These are phyloP conservation scores for Geosmithia morbida DNA, from an alignment of 2,329 filamentous ascomycete species.

Conservation along the genomic window DNA sequence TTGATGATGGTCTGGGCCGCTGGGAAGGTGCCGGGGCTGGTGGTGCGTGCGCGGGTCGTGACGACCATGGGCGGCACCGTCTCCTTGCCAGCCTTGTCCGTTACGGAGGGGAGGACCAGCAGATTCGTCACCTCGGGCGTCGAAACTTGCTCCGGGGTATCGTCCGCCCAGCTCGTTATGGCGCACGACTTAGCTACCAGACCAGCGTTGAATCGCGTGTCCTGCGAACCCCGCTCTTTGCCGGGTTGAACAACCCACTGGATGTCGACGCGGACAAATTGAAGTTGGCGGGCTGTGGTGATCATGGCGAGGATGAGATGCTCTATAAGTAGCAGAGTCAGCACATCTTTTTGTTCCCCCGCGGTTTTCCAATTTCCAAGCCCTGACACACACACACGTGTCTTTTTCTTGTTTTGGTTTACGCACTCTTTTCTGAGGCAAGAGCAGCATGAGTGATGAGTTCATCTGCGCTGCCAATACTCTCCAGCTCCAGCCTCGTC, in stretches of 20 bases:
- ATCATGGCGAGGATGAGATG: slow-evolving; percentile 51
- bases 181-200: slow-evolving; percentile 42
- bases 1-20: slow-evolving; percentile 62
- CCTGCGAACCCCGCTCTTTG: slow-evolving; percentile 32
- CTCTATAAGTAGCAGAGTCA: slow-evolving; percentile 13
- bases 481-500: slow-evolving; percentile 58
- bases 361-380: background rate
- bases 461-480: slow-evolving; percentile 56
- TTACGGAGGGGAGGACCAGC: slow-evolving; percentile 53
- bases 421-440: slow-evolving; percentile 57
- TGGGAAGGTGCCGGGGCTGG: slow-evolving; percentile 34
- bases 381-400: no score
- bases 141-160: slow-evolving; percentile 29
- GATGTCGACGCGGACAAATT: slow-evolving; percentile 58
- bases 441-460: slow-evolving; percentile 69
- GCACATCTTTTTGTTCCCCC: background rate
- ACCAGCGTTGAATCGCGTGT: slow-evolving; percentile 32
- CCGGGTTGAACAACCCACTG: slow-evolving; percentile 53
- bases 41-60: slow-evolving; percentile 52
- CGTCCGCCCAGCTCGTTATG: slow-evolving; percentile 41
- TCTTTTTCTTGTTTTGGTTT: no score
- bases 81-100: slow-evolving; percentile 43
- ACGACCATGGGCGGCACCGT: slow-evolving; percentile 49
- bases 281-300: slow-evolving; percentile 57
- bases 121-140: slow-evolving; percentile 58